Evolutionary conservation across 2,329 filamentous ascomycete species (phyloP).

Genomic region (Scorias spongiosa): DNA sequence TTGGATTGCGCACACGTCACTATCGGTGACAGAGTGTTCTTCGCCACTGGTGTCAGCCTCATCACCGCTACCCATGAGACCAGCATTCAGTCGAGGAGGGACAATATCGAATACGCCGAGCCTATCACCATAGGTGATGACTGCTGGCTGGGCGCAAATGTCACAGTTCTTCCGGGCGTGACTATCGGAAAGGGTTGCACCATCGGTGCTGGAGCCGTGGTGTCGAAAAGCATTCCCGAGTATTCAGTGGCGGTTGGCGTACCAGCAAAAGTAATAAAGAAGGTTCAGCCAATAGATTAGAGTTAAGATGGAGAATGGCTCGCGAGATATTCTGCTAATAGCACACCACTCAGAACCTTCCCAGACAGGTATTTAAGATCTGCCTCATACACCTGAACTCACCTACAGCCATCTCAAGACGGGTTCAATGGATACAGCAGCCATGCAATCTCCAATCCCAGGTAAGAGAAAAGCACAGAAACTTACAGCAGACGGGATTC

Average conservation of each 20-base stretch:
- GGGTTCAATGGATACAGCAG: no score
- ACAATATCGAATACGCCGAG: constrained; percentile 35
- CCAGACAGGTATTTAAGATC: no score
- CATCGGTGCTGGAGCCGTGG: constrained; percentile 63
- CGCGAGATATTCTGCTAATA: no score
- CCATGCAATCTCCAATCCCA: no score
- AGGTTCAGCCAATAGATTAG: constrained; percentile 4
- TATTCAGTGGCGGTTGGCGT: constrained; percentile 24
- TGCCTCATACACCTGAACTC: no score
- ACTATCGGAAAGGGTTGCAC: constrained; percentile 58
- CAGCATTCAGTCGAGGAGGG: constrained; percentile 31
- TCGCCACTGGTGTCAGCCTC: constrained; percentile 38
- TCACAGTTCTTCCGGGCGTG: constrained; percentile 55
- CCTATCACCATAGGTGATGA: constrained; percentile 46
- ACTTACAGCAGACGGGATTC: no score
- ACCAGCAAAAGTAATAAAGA: constrained; percentile 23
- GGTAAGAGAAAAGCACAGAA: no score
- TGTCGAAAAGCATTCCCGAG: constrained; percentile 43
- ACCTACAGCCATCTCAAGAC: no score
- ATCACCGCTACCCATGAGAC: constrained; percentile 39
- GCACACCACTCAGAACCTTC: no score
- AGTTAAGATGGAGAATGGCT: background rate
- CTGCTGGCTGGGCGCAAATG: constrained; percentile 59
- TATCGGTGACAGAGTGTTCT: constrained; percentile 37
- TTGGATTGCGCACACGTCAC: constrained; percentile 38